Base-by-base conservation (phyloP, 495 filamentous ascomycete species). In the Chaetomium tenue region DNA sequence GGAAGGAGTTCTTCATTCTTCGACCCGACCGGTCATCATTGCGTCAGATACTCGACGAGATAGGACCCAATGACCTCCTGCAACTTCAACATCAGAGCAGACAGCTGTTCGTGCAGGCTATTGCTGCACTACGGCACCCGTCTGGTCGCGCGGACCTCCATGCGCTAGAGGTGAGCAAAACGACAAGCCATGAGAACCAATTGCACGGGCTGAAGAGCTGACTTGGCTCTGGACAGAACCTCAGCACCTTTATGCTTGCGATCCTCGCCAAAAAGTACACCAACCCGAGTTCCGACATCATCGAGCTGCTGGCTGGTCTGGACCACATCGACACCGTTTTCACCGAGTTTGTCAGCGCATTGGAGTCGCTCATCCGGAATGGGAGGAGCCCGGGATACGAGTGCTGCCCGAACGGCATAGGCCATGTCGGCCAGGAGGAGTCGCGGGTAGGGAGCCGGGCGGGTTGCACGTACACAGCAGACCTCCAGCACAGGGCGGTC, bases 201-300 rank as follows among this genome's bases (percentile, higher is more conserved):
- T 16, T n/a, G 4, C 39, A 3, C 12, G 26, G 58, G 50, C 52
- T 18, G 0, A 9, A 33, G 2, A 16, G 44, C 40, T 63, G 46
- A 46, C 33, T 0, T 33, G 50, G 39, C 5, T 12, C 18, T 0
- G 25, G 13, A 37, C 74, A 98, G 92, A 97, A 93, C 68, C 85
- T 97, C 71, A 92, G 90, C 77, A 86, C 89, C 42, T 97, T 98
- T 74, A 82, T 98, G 77, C 85, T 87, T 42, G 83, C 83, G 22
- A 81, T 95, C 20, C 80, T 98, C 70, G 82, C 83, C 54, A 98
- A 97, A 76, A 91, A 88, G 71, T 98, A 97, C 75, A 95, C 91
- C 42, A 98, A 97, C 68, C 90, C 93, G 22, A 97, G 92, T 74
- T 93, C 93, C 47, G 94, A 98, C 75, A 90, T 96, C 69, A 96